phyloP scores from a whole-genome alignment of 1,284 basidiomycete species.

The Naganishia sp. region DNA sequence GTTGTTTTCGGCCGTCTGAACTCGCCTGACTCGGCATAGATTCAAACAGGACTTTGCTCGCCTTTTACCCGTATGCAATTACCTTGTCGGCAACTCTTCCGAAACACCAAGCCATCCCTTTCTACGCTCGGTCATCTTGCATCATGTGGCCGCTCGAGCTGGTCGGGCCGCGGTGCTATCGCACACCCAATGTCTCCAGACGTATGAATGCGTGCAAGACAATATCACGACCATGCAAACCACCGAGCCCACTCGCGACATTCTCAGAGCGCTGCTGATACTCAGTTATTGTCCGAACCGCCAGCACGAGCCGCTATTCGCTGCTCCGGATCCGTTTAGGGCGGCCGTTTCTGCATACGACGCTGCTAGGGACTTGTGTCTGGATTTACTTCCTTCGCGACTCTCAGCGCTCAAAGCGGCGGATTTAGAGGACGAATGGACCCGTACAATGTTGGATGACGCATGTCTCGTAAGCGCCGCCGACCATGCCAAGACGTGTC shows the following conservation, averaged over 20 bases:
- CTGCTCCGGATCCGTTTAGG: conserved; percentile 1
- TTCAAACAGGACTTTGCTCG: conserved; percentile 12
- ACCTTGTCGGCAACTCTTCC: background rate
- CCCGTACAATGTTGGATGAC: conserved; percentile 7
- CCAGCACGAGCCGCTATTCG: background rate
- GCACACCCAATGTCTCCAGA: conserved; percentile 5
- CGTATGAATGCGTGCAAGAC: conserved; percentile 14
- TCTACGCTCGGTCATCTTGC: background rate
- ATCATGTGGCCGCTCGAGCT: conserved; percentile 13
- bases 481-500: background rate
- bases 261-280: conserved; percentile 11
- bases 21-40: background rate
- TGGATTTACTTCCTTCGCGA: background rate
- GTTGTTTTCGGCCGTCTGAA: background rate
- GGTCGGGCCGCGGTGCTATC: background rate
- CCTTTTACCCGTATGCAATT: conserved; percentile 1
- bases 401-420: background rate
- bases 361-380: conserved; percentile 8
- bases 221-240: conserved; percentile 1
- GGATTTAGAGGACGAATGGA: conserved; percentile 16
- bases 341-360: conserved; percentile 5
- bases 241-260: conserved; percentile 13
- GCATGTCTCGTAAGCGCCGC: conserved; percentile 1
- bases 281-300: conserved; percentile 17
- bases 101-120: conserved; percentile 5